A percentile compares a stretch with the other conserved stretches of the same genome.
phyloP scores from a whole-genome alignment of 2,329 filamentous ascomycete species.

The Trichophyton schoenleinii region DNA sequence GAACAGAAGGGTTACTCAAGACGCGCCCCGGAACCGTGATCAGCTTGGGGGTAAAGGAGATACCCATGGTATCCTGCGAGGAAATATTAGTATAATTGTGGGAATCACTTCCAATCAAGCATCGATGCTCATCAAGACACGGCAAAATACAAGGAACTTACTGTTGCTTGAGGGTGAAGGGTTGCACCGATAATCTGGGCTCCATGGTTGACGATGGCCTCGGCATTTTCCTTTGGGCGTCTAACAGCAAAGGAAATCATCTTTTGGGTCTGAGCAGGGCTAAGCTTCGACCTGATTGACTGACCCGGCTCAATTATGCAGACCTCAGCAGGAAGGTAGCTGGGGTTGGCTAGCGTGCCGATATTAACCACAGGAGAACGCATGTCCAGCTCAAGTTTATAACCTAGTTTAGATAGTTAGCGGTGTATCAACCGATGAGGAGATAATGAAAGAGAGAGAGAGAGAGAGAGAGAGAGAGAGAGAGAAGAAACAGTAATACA shows the following conservation, averaged over 20 bases:
- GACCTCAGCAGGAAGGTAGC: slow-evolving; percentile 55
- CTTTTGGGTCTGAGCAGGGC: slow-evolving; percentile 45
- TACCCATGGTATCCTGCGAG: slow-evolving; percentile 9
- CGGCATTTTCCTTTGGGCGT: slow-evolving; percentile 52
- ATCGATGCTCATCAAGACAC: too few species aligned
- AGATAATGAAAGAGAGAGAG: not conserved
- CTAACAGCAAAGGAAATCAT: slow-evolving; percentile 67
- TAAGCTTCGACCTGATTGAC: slow-evolving; percentile 47
- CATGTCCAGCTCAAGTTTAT: slow-evolving; percentile 25
- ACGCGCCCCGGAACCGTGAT: slow-evolving; percentile 63
- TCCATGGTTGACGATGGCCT: slow-evolving; percentile 51
- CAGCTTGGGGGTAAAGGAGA: slow-evolving; percentile 43
- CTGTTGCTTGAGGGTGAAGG: slow-evolving; percentile 30
- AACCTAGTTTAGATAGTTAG: slow-evolving; percentile 22
- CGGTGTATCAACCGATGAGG: not conserved
- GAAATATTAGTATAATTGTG: slow-evolving; percentile 6
- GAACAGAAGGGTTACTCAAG: slow-evolving; percentile 47
- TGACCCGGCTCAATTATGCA: slow-evolving; percentile 55
- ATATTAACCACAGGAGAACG: slow-evolving; percentile 54
- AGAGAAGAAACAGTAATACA: slow-evolving; percentile 14
- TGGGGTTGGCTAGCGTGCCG: slow-evolving; percentile 44
- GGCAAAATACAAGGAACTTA: slow-evolving; percentile 17
- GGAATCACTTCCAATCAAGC: not conserved
- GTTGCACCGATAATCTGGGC: slow-evolving; percentile 45
- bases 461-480: not conserved